Base-by-base conservation (phyloP, 1,139 yeast species). In the Kodamaea plutei region DNA sequence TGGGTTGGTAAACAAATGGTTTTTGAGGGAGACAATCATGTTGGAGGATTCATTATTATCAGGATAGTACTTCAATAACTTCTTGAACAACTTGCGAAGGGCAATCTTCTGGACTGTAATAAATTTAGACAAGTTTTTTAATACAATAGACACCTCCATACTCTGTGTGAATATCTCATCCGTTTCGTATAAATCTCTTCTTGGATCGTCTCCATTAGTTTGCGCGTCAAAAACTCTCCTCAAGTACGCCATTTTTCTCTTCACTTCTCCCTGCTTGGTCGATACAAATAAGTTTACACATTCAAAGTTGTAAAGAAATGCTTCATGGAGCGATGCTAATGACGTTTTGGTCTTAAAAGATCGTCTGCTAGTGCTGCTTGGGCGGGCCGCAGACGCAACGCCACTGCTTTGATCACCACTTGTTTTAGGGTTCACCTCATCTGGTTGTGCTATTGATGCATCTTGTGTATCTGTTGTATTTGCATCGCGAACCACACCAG, bases 101-200 rank as follows among this genome's bases (percentile, higher is more conserved):
- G 94, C 96, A 4, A 88, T 79, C 46, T 81, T 79, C 50, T 89
- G 97, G 14, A 88, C 72, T 20, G 84, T 67, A 11, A 85, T 72
- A 51, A 80, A 89, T 39, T 93, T 69, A 12, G 89, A 72, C 26
- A 89, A 60, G 43, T 79, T 75, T 47, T 84, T 85, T 28, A 85
- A 61, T 30, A 78, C 82, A 12, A 65, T 56, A 9, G 85, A 74
- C 8, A 84, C 54, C 13, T 67, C 68, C 17, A 71, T 57, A 23
- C 69, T 50, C 43, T 58, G 71, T 38, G 55, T 66, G 35, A 48
- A 56, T 17, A 54, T 49, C 29, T 59, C 60, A 35, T 47, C 50
- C 3, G 35, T 26, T 3, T 34, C 36, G 15, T 25, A 30, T 22
- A 26, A 33, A 24, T 29, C 22, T 67, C 56, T 35, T 62, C 64